These are phyloP conservation scores for Typha latifolia DNA, from an alignment of 176 grass and related monocot genomes.

Conservation along the genomic window DNA sequence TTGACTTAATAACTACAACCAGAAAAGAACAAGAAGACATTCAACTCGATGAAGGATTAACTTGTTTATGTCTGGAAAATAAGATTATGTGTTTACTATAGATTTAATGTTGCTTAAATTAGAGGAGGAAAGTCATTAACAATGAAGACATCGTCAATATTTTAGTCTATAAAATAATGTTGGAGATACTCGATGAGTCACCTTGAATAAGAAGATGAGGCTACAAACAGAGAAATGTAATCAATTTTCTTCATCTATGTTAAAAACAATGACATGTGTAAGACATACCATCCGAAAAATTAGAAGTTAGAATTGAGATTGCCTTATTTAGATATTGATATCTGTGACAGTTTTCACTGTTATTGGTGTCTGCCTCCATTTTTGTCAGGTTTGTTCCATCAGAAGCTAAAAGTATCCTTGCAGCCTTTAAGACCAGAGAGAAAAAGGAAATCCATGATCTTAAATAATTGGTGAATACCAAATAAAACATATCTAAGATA, in stretches of 20 bases:
- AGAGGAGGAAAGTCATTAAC: no score
- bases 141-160: no score
- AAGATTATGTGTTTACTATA: no score
- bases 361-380: conserved; percentile 18
- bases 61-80: no score
- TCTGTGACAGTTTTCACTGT: conserved; percentile 16
- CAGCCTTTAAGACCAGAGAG: conserved; percentile 50
- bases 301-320: conserved; percentile 45
- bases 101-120: no score
- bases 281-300: conserved; percentile 49
- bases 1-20: no score
- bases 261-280: neutral
- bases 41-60: no score
- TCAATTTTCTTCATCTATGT: neutral
- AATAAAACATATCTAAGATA: neutral
- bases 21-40: no score
- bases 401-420: conserved; percentile 33
- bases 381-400: conserved; percentile 17
- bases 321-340: conserved; percentile 47
- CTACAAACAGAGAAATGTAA: neutral
- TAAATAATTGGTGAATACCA: conserved; percentile 1
- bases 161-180: no score
- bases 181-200: no score
- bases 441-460: conserved; percentile 22
- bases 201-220: neutral